Conservation (phyloP, 371 early-diverging fungal genomes). For the Mortierella sp. region DNA sequence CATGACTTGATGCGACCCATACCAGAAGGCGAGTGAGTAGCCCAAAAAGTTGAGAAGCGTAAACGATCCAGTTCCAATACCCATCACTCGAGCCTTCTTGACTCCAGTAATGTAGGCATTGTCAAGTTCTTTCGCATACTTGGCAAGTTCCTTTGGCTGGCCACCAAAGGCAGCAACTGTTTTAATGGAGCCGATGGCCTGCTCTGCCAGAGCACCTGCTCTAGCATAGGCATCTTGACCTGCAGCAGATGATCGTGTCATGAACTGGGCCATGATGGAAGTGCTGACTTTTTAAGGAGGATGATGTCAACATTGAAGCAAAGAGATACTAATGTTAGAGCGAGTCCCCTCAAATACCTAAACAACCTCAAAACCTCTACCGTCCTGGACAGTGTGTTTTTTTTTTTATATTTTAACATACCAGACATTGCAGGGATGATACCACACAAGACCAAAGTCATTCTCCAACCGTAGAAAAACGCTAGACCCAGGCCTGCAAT, state of each 20-base stretch:
- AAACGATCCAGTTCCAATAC: constrained; percentile 66
- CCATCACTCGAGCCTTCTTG: constrained; percentile 46
- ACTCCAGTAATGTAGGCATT: constrained; percentile 62
- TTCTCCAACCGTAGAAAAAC: constrained; percentile 86
- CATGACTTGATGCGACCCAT: constrained; percentile 69
- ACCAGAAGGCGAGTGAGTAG: constrained; percentile 82
- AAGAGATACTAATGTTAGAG: no score
- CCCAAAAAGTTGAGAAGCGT: constrained; percentile 71
- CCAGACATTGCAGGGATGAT: constrained; percentile 70
- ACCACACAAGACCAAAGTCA: constrained; percentile 85
- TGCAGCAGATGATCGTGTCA: constrained; percentile 37
- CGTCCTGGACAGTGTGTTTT: background rate
- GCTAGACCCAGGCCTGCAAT: constrained; percentile 90
- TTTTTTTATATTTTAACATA: constrained; percentile 13
- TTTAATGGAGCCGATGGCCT: constrained; percentile 82
- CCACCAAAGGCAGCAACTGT: constrained; percentile 86
- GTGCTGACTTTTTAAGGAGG: constrained; percentile 37
- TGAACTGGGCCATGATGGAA: constrained; percentile 50
- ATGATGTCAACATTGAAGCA: constrained; percentile 3
- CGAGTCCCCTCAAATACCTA: no score
- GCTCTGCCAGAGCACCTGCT: constrained; percentile 84
- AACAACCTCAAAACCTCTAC: background rate
- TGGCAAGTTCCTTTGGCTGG: constrained; percentile 67
- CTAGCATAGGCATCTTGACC: constrained; percentile 63
- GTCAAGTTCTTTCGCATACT: constrained; percentile 63